Percentiles rank a stretch among this genome's conserved stretches.
phyloP scores from a whole-genome alignment of 345 rosid genomes.

The Moricandia moricandioides region DNA sequence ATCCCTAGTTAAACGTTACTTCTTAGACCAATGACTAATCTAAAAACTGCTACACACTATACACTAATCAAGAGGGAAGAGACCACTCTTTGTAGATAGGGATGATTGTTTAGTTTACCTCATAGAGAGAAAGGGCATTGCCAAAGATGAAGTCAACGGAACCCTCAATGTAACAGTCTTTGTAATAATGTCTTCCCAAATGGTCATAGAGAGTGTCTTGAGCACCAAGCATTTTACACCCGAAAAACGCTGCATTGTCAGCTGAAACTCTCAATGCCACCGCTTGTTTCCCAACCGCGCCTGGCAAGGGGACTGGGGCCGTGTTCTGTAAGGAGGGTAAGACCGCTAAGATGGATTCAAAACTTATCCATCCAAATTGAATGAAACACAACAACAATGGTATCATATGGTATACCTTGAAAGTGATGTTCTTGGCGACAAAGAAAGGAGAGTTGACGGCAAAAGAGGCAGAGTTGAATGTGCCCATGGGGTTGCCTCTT shows the following conservation, averaged over 20 bases:
- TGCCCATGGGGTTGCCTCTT: constrained; percentile 71
- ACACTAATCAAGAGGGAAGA: too few relatives aligned
- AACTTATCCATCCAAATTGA: background rate
- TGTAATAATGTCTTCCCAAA: constrained; percentile 89
- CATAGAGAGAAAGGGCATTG: constrained; percentile 85
- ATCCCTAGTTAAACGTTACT: constrained; percentile 47
- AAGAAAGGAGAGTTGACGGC: constrained; percentile 86
- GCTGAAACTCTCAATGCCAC: constrained; percentile 91
- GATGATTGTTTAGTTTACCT: too few relatives aligned
- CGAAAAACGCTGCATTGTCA: constrained; percentile 75
- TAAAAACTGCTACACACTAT: background rate
- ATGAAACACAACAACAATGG: background rate
- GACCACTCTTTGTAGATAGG: too few relatives aligned
- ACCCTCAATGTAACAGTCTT: constrained; percentile 92
- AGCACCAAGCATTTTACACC: constrained; percentile 84
- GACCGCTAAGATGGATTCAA: background rate
- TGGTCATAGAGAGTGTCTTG: constrained; percentile 97
- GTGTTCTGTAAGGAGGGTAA: constrained; percentile 55
- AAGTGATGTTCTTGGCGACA: constrained; percentile 89
- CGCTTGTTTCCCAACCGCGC: constrained; percentile 87
- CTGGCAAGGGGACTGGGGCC: constrained; percentile 80
- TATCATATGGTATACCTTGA: constrained; percentile 59
- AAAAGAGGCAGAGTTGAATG: constrained; percentile 83
- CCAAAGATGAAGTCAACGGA: constrained; percentile 96
- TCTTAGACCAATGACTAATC: background rate